These are phyloP conservation scores for Aspergillus costaricaensis DNA, from an alignment of 2,329 filamentous ascomycete genomes.

Conservation along the genomic window DNA sequence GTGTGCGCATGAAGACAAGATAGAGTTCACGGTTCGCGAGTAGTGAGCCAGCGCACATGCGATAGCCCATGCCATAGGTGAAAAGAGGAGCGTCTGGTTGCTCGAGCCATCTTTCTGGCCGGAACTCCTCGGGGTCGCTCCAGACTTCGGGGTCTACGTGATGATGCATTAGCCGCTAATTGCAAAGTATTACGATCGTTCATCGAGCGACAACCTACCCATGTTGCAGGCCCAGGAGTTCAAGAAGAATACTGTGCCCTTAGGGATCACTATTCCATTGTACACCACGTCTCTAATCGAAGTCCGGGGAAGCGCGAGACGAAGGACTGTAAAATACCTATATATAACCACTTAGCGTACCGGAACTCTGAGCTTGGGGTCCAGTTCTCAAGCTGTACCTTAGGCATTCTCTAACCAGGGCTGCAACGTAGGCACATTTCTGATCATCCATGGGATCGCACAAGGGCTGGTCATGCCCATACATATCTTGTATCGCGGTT, in stretches of 20 bases:
- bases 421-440: conserved; percentile 64
- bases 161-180: neutral
- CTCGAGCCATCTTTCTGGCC: conserved; percentile 64
- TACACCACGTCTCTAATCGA: conserved; percentile 63
- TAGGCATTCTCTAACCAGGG: conserved; percentile 63
- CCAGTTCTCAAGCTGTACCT: conserved; percentile 37
- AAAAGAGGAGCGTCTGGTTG: conserved; percentile 65
- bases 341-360: neutral
- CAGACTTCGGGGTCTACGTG: conserved; percentile 56
- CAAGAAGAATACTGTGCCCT: conserved; percentile 64
- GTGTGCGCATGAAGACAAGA: conserved; percentile 62
- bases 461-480: conserved; percentile 55
- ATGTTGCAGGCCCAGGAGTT: conserved; percentile 71
- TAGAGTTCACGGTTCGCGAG: conserved; percentile 68
- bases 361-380: too few species aligned
- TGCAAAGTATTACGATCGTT: neutral
- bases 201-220: conserved; percentile 48
- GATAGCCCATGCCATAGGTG: conserved; percentile 66
- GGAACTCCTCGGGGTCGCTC: conserved; percentile 60
- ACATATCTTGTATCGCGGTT: conserved; percentile 58
- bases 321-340: conserved; percentile 63
- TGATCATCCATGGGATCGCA: conserved; percentile 65
- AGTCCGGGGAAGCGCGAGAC: conserved; percentile 62
- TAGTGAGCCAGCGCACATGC: conserved; percentile 67
- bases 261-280: conserved; percentile 59